These are phyloP conservation scores for Alternaria tenuissima DNA, from an alignment of 2,329 filamentous ascomycete genomes.

Conservation along the genomic window DNA sequence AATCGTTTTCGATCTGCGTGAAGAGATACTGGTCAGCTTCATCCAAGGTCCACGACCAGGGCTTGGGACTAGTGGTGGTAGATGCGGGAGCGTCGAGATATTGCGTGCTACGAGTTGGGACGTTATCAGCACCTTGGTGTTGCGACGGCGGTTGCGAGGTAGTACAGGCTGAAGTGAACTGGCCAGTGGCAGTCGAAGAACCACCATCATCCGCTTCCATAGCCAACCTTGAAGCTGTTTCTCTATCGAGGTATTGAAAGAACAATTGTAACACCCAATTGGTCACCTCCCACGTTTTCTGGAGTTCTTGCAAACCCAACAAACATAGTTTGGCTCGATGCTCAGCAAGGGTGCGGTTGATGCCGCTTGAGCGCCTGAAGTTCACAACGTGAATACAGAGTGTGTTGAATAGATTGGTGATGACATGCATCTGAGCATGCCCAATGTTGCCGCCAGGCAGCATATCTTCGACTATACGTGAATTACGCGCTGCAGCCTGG, in stretches of 20 bases:
- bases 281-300: constrained; percentile 60
- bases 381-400: constrained; percentile 60
- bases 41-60: constrained; percentile 41
- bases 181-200: constrained; percentile 20
- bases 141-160: constrained; percentile 10
- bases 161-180: constrained; percentile 15
- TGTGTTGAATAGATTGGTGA: constrained; percentile 59
- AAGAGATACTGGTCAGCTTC: constrained; percentile 44
- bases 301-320: constrained; percentile 58
- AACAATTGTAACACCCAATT: constrained; percentile 61
- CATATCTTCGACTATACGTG: constrained; percentile 60
- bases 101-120: neutral
- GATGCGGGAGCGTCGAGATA: constrained; percentile 10
- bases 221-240: constrained; percentile 52
- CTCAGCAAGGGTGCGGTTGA: constrained; percentile 56
- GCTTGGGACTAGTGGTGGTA: constrained; percentile 21
- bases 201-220: constrained; percentile 39
- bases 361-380: constrained; percentile 50
- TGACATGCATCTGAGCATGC: constrained; percentile 58
- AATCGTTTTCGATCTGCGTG: constrained; percentile 43
- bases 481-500: constrained; percentile 57
- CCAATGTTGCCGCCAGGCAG: constrained; percentile 55
- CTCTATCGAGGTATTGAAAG: constrained; percentile 58
- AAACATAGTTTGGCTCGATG: constrained; percentile 60
- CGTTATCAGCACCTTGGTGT: constrained; percentile 4